Conservation (phyloP, 108 stramenopile genomes). For the Stephanodiscus triporus region DNA sequence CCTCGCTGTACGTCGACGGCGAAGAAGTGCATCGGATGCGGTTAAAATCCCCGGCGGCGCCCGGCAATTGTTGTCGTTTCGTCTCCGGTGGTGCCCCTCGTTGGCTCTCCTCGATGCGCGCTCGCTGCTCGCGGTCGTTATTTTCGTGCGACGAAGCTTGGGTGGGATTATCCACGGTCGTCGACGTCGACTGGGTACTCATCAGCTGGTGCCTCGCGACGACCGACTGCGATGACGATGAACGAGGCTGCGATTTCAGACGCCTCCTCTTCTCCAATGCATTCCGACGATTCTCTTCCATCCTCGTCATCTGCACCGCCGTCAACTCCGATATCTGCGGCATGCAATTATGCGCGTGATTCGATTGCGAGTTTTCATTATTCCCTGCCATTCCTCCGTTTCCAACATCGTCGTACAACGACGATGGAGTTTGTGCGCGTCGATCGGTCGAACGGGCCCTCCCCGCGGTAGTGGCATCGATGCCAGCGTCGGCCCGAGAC, state of each 20-base stretch:
- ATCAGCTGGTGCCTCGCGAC: background rate
- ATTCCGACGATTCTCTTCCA: conserved; percentile 30
- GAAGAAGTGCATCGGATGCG: too few species aligned
- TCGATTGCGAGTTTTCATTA: background rate
- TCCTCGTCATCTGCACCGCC: conserved; percentile 34
- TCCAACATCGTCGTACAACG: background rate
- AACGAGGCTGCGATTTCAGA: background rate
- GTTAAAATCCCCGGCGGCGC: background rate
- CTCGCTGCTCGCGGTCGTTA: conserved; percentile 12
- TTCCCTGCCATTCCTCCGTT: background rate
- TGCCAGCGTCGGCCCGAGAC: background rate
- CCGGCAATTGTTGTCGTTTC: background rate
- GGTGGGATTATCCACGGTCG: background rate
- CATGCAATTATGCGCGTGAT: background rate
- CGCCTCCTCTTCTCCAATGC: conserved; percentile 42
- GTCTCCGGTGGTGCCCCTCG: background rate
- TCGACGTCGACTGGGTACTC: background rate
- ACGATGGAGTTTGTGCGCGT: background rate
- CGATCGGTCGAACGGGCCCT: background rate
- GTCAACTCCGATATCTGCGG: conserved; percentile 11
- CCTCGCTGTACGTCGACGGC: too few species aligned
- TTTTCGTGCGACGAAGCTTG: background rate
- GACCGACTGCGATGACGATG: background rate
- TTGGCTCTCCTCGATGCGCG: conserved; percentile 25
- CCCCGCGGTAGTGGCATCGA: background rate